phyloP scores from a whole-genome alignment of 2,329 filamentous ascomycete species.

The Claviceps paspali region DNA sequence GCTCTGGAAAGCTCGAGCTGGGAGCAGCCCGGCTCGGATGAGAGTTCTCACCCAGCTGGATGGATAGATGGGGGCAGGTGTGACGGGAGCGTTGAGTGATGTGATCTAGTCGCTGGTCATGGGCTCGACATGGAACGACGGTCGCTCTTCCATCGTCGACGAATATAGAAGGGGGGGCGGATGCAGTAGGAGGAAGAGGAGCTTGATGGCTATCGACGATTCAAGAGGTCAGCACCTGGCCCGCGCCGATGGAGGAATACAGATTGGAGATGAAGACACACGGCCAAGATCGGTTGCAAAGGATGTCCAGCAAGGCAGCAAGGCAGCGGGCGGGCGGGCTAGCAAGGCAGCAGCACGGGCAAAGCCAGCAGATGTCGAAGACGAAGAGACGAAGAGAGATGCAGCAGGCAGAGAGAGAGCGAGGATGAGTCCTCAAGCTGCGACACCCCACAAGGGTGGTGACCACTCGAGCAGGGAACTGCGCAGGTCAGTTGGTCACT shows the following conservation, averaged over 20 bases:
- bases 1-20: slow-evolving; percentile 3
- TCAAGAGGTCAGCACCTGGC: not conserved
- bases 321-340: not conserved
- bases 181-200: not conserved
- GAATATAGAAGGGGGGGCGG: not conserved
- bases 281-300: not conserved
- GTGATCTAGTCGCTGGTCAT: not conserved
- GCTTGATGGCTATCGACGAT: not conserved
- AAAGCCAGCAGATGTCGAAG: not conserved
- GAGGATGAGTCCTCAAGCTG: slow-evolving; percentile 1
- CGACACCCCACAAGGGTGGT: too few species aligned
- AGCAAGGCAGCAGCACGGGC: not conserved
- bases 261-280: not conserved
- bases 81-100: too few species aligned
- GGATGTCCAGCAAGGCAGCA: not conserved
- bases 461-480: too few species aligned
- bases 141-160: slow-evolving; percentile 6
- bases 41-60: not conserved
- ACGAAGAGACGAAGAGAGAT: not conserved
- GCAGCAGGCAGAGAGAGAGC: not conserved
- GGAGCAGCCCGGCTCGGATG: slow-evolving; percentile 4
- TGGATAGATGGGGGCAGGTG: not conserved
- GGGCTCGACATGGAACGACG: slow-evolving; percentile 1
- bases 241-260: not conserved
- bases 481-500: too few species aligned